phyloP scores from a whole-genome alignment of 2,329 filamentous ascomycete species.

The Eutypa lata region DNA sequence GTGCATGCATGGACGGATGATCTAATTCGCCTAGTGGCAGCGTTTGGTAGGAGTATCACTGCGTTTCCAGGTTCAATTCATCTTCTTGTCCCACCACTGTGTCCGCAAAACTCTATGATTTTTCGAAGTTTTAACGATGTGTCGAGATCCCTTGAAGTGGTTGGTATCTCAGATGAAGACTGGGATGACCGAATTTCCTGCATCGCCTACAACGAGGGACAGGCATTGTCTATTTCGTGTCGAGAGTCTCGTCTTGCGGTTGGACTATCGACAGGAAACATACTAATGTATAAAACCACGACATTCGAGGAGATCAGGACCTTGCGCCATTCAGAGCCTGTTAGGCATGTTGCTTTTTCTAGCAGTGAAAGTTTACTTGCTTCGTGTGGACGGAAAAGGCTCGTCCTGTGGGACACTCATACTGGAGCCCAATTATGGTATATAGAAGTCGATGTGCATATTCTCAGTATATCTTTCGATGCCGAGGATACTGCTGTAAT shows the following conservation, averaged over 20 bases:
- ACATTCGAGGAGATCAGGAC: neutral
- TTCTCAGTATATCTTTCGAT: no score
- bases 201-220: neutral
- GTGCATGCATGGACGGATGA: constrained; percentile 30
- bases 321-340: neutral
- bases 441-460: no score
- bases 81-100: constrained; percentile 1
- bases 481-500: no score
- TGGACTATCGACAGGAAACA: constrained; percentile 1
- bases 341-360: neutral
- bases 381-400: neutral
- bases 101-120: constrained; percentile 1
- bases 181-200: constrained; percentile 6
- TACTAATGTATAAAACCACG: neutral
- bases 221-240: neutral
- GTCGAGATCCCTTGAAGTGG: neutral
- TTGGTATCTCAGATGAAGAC: constrained; percentile 1
- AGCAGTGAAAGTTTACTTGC: neutral
- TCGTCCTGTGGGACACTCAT: neutral
- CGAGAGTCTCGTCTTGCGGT: neutral
- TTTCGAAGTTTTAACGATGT: neutral
- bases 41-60: constrained; percentile 28
- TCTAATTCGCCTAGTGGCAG: constrained; percentile 26
- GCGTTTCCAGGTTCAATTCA: constrained; percentile 17
- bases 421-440: neutral